A percentile compares a stretch with the other conserved stretches of the same genome.
These are phyloP conservation scores for Phytophthora fragariaefolia DNA, from an alignment of 352 stramenopile genomes.

Conservation along the genomic window DNA sequence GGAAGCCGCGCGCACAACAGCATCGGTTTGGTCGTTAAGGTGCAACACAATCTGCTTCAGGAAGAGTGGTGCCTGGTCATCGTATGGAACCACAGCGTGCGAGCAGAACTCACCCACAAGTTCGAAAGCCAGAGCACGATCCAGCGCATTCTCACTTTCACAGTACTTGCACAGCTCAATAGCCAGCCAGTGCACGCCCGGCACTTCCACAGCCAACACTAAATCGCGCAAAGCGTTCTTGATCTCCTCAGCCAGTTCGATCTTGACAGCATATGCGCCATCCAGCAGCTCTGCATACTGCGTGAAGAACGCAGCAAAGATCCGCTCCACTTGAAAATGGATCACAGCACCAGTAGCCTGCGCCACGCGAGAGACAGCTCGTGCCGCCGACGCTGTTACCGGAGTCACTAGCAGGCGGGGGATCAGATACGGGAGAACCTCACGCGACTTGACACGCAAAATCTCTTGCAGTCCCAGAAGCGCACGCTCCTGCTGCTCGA, in stretches of 20 bases:
- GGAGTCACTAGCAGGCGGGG: constrained; percentile 94
- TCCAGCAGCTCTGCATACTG: constrained; percentile 67
- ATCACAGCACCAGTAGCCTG: constrained; percentile 94
- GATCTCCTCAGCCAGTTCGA: constrained; percentile 67
- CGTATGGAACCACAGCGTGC: constrained; percentile 90
- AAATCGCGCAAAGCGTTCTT: constrained; percentile 76
- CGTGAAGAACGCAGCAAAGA: constrained; percentile 89
- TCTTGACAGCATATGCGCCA: constrained; percentile 34
- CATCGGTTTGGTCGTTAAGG: constrained; percentile 93
- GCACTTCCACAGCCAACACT: constrained; percentile 86
- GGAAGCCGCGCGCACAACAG: constrained; percentile 91
- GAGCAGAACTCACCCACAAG: constrained; percentile 92
- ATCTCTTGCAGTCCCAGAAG: constrained; percentile 98
- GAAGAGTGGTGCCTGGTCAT: constrained; percentile 95
- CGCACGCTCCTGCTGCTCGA: constrained; percentile 82
- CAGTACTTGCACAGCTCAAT: constrained; percentile 96
- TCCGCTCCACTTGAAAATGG: constrained; percentile 95
- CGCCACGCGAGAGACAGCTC: constrained; percentile 93
- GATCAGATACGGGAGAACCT: constrained; percentile 98
- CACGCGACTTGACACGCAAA: constrained; percentile 94
- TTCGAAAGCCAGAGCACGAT: constrained; percentile 92
- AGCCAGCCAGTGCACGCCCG: constrained; percentile 95
- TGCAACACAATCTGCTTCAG: constrained; percentile 96
- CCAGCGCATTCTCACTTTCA: constrained; percentile 84
- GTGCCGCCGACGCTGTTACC: constrained; percentile 89